Evolutionary conservation across 768 basidiomycete species (phyloP), one percentile per base, ranked within the genome.

Genomic region (Rhodotorula babjevae): DNA sequence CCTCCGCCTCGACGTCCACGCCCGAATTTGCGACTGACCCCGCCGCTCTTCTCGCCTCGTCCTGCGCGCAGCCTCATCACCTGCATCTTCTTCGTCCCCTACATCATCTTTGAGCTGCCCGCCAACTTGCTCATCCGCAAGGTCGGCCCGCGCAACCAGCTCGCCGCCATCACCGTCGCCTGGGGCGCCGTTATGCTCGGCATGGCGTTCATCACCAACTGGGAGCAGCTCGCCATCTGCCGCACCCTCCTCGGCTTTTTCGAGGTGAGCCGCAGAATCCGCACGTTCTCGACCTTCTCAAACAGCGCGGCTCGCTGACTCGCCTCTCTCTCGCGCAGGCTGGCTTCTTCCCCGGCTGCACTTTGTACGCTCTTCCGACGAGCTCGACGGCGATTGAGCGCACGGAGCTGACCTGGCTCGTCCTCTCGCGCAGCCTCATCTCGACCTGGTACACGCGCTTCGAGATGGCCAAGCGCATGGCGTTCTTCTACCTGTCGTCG

Each of bases 401-500:
- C 36, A 9, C 36, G 5, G 36, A 36, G 36, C 36, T 36, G 36
- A 36, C 36, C 36, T 36, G 36, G 36, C 9, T 36, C 36, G 36
- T 36, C 36, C 36, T 4, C 4, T 9, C 36, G 36, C 36, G 36
- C 59, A 60, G 59, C 71, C 61, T 80, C 14, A 70, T 74, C 49
- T n/a, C 63, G 3, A 44, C 58, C 47, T 80, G 79, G 79, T 80
- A 79, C 72, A 79, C 77, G 5, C 78, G 80, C 36, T 79, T 75
- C 68, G 77, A 79, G 63, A 77, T 75, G 19, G 72, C 76, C 44
- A 63, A 61, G 53, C 76, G 80, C 36, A 60, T 80, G 60, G 75
- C 77, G 21, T 66, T 75, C 40, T 80, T 80, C 76, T 80, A 80
- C 75, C 74, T 79, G 21, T 73, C 76, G 19, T 76, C 76, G n/a